These are phyloP conservation scores for Abortiporus biennis DNA, from an alignment of 1,284 basidiomycete species.

Conservation along the genomic window DNA sequence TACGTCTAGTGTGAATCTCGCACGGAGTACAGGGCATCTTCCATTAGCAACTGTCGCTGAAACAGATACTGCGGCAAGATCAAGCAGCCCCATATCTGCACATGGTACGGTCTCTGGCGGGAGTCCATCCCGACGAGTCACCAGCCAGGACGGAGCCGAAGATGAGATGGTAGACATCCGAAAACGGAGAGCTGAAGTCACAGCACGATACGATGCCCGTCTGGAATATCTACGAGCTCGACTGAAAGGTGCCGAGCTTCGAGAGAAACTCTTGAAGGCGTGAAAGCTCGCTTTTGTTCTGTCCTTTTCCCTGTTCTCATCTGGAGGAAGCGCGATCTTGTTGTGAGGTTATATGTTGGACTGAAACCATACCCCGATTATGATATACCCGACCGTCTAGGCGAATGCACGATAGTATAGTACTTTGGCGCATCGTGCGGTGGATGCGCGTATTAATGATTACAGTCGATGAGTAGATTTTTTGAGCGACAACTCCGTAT, in stretches of 20 bases:
- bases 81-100: conserved; percentile 7
- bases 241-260: conserved; percentile 68
- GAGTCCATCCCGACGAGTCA: background rate
- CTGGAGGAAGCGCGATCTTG: conserved; percentile 1
- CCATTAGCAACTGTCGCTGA: conserved; percentile 47
- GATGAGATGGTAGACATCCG: conserved; percentile 59
- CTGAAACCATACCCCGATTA: background rate
- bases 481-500: too few species aligned
- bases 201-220: conserved; percentile 55
- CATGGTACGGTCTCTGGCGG: conserved; percentile 4
- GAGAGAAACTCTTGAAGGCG: conserved; percentile 55
- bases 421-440: too few species aligned
- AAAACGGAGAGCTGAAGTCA: conserved; percentile 54
- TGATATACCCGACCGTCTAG: conserved; percentile 1
- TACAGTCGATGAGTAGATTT: too few species aligned
- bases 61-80: conserved; percentile 25
- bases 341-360: background rate
- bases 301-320: conserved; percentile 5
- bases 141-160: conserved; percentile 31
- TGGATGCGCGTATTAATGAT: too few species aligned
- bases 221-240: conserved; percentile 65
- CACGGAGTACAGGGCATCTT: conserved; percentile 39
- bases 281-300: conserved; percentile 6
- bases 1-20: conserved; percentile 39
- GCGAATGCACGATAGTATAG: too few species aligned